Base-by-base conservation (phyloP, 1,284 basidiomycete species). In the Pseudozyma hubeiensis region DNA sequence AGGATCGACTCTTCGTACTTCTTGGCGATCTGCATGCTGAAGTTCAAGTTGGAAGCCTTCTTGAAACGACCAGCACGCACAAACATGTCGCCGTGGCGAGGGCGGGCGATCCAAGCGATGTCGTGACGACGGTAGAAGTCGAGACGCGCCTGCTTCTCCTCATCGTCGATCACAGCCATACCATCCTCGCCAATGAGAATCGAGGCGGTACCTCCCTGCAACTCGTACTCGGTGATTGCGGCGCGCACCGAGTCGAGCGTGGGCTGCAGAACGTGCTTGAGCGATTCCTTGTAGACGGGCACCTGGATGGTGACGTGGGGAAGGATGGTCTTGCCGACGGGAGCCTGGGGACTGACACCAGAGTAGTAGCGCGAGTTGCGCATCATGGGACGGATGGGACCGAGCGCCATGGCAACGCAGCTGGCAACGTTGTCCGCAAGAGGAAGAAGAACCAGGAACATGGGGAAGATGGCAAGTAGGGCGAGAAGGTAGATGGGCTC, bases 41-140 rank as follows among this genome's bases (percentile, higher is more conserved):
- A 93, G 85, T 94, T 94, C 91, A 94, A 92, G 85, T 94, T 94
- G 1, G 90, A 90, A 0, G 91, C 92, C 85, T 94, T 94, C 87
- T 94, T 93, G 87, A 93, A 94, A 34, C 91, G 89, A 69, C 93
- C 93, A 13, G 91, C 90, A 59, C 93, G 91, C 62, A 89, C 88
- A 86, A 89, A 93, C 82, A 89, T 91, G 73, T 84, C 78, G 77
- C 90, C 88, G 82, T 91, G 90, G 49, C 88, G 87, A 8, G 93
- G 92, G 51, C 93, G 90, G 31, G 92, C 90, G 64, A 93, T 90
- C 89, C 91, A 93, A 40, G 91, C 92, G 77, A 93, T 91, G 78
- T 90, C 90, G 80, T 93, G 91, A 30, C 71, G 61, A 56, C 90
- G 89, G 80, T 93, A 94, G 82, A 91, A 93, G 33, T 88, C 85